Percentiles rank a stretch among this genome's conserved stretches.
Evolutionary conservation across 2,329 filamentous ascomycete species (phyloP).

Genomic region (Pseudogymnoascus sp.): DNA sequence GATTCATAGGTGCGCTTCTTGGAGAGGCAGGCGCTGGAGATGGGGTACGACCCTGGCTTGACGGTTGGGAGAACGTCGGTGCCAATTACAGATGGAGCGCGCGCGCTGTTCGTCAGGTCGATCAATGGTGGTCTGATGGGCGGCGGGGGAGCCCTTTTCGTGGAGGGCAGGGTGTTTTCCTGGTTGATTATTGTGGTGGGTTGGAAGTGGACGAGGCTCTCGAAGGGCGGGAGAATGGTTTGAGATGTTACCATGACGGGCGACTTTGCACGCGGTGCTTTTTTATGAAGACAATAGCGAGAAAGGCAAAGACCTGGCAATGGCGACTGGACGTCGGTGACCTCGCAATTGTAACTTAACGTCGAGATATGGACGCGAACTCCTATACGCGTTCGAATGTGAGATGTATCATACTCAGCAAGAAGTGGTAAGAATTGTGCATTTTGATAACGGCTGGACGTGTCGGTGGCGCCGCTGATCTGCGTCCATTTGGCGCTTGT

Average conservation of each 20-base stretch:
- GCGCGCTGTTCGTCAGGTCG: constrained; percentile 1
- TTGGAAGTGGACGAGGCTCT: background rate
- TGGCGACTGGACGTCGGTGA: background rate
- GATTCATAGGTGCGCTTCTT: background rate
- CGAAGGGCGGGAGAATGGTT: background rate
- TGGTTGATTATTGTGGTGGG: background rate
- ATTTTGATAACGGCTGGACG: constrained; percentile 1
- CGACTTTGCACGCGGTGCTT: background rate
- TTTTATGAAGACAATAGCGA: background rate
- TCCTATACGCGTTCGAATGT: constrained; percentile 2
- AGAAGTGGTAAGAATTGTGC: background rate
- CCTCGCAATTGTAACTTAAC: background rate
- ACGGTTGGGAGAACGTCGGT: background rate
- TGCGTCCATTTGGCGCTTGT: background rate
- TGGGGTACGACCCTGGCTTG: background rate
- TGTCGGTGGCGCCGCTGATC: constrained; percentile 5
- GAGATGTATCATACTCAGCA: constrained; percentile 2
- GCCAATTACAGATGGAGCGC: background rate
- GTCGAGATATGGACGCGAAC: background rate
- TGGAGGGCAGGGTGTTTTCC: background rate
- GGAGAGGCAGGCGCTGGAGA: background rate
- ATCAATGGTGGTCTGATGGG: background rate
- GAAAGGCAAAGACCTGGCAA: background rate
- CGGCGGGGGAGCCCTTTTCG: background rate
- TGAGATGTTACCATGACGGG: background rate